These are phyloP conservation scores for Mortierella sp. DNA, from an alignment of 371 early-diverging fungal genomes.

Conservation along the genomic window DNA sequence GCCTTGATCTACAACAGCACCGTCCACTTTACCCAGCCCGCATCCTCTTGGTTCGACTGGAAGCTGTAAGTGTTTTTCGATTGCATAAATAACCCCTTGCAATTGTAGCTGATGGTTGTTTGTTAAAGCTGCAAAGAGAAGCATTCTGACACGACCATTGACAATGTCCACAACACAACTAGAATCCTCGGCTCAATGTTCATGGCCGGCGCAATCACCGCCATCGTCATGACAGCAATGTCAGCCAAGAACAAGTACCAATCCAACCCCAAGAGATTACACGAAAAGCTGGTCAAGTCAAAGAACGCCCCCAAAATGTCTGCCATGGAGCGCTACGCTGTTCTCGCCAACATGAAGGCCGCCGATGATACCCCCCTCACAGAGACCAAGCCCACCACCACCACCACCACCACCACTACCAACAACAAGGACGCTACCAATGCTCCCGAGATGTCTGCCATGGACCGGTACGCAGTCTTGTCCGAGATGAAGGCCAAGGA, in stretches of 20 bases:
- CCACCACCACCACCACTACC: too few species aligned
- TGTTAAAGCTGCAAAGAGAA: too few species aligned
- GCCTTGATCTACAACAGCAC: constrained; percentile 22
- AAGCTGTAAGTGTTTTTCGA: constrained; percentile 13
- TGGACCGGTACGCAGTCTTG: not conserved
- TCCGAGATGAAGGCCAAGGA: constrained; percentile 1
- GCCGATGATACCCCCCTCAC: not conserved
- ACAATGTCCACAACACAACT: not conserved
- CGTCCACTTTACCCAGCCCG: constrained; percentile 19
- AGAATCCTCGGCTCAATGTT: constrained; percentile 10
- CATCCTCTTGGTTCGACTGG: not conserved
- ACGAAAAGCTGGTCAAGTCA: not conserved
- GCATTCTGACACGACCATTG: not conserved
- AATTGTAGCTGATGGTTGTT: too few species aligned
- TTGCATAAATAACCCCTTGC: too few species aligned
- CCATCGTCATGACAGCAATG: not conserved
- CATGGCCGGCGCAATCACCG: not conserved
- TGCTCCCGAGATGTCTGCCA: not conserved
- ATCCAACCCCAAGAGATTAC: not conserved
- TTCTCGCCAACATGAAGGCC: not conserved
- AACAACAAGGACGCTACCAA: not conserved
- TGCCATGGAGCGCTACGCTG: not conserved
- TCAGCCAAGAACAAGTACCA: not conserved
- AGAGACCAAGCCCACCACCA: not conserved
- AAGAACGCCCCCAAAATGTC: not conserved